Conservation (phyloP, 2,329 filamentous ascomycete species). For the Alternaria arborescens region DNA sequence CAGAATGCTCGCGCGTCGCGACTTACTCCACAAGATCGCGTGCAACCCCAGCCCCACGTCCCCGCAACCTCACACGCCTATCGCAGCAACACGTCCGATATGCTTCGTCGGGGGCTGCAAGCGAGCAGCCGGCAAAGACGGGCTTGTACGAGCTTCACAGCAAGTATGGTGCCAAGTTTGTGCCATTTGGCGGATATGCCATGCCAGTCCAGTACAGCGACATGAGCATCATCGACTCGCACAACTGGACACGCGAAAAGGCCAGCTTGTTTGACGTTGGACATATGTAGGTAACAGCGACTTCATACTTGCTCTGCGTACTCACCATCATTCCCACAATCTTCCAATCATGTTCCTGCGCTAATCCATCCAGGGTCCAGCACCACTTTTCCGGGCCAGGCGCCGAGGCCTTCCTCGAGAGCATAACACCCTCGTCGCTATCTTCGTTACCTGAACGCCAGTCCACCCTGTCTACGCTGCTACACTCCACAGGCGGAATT, state of each 20-base stretch:
- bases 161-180: conserved; percentile 86
- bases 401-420: conserved; percentile 82
- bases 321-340: no score
- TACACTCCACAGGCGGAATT: conserved; percentile 85
- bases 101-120: conserved; percentile 39
- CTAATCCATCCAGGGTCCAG: conserved; percentile 66
- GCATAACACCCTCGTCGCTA: conserved; percentile 80
- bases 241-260: conserved; percentile 87
- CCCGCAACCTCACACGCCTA: conserved; percentile 35
- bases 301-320: background rate
- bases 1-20: conserved; percentile 21
- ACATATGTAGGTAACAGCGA: conserved; percentile 75
- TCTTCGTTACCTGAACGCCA: conserved; percentile 69
- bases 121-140: conserved; percentile 63
- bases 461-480: conserved; percentile 83
- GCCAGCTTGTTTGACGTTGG: conserved; percentile 94
- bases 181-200: conserved; percentile 90
- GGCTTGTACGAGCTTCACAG: conserved; percentile 82
- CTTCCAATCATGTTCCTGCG: background rate
- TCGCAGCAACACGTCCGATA: conserved; percentile 33
- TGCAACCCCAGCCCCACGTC: conserved; percentile 30
- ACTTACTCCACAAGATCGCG: conserved; percentile 24
- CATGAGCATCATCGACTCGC: conserved; percentile 81
- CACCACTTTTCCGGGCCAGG: conserved; percentile 84
- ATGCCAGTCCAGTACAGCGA: conserved; percentile 92